Percentiles rank a stretch among this genome's conserved stretches.
Evolutionary conservation across 208 protist genomes (phyloP).

Genomic region (Trypanosoma lewisi): DNA sequence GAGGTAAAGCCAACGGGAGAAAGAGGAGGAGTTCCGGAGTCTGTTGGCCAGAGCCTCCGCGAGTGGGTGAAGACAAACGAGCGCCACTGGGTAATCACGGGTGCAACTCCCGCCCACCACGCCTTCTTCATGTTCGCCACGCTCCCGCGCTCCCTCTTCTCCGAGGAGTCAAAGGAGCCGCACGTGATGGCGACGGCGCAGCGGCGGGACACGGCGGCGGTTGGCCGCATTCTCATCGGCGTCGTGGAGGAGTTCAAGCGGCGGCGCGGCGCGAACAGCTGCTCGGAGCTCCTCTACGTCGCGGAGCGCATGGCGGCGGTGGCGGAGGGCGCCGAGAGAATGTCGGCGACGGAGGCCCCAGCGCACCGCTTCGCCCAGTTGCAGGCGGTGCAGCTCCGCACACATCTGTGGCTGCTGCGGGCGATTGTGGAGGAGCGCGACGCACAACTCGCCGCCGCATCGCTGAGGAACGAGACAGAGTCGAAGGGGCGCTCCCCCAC

Average conservation of each 20-base stretch:
- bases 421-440: conserved; percentile 46
- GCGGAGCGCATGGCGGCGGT: conserved; percentile 30
- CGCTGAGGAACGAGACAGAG: neutral
- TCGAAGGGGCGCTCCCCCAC: neutral
- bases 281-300: conserved; percentile 34
- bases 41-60: conserved; percentile 22
- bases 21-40: neutral
- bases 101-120: conserved; percentile 43
- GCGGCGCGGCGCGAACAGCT: conserved; percentile 17
- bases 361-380: conserved; percentile 56
- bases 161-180: neutral
- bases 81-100: conserved; percentile 25
- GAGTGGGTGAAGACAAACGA: conserved; percentile 25
- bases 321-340: neutral
- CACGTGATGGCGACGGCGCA: conserved; percentile 26
- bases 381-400: conserved; percentile 72
- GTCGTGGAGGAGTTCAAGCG: conserved; percentile 37
- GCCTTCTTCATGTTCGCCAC: conserved; percentile 45
- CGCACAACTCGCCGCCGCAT: conserved; percentile 14
- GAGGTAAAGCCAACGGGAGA: too few species aligned
- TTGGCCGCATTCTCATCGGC: conserved; percentile 39
- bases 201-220: conserved; percentile 39
- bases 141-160: conserved; percentile 24
- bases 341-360: neutral
- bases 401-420: conserved; percentile 52